Evolutionary conservation across 1,284 basidiomycete species (phyloP), one percentile per base, ranked within the genome.

Genomic region (Irpex sp.): DNA sequence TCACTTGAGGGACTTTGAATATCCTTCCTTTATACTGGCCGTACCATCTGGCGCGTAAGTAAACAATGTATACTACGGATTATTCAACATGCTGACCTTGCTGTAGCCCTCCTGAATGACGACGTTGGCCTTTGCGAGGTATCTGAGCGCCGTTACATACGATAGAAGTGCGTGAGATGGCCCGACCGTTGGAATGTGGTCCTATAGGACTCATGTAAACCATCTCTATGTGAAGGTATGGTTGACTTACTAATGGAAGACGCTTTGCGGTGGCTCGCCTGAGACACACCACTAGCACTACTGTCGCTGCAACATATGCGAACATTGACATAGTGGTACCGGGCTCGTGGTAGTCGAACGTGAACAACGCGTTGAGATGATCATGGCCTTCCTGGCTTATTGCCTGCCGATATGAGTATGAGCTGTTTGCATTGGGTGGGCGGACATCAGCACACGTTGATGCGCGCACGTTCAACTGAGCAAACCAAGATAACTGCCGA

Each of bases 91-190:
- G n/a, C 55, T 35, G 13, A 57, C 55, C 55, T 57, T 9, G 19
- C 19, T 15, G 35, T 57, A 57, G 8, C 55, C 55, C 26, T 37
- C 31, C 31, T 57, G 31, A 37, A 57, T 33, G 1, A 57, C 55
- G 26, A 57, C 55, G 19, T 57, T 57, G 55, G n/a, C 31, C 55
- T 57, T 57, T 33, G 26, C 26, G 26, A 57, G 55, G 55, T 57
- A 57, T 37, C 36, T 17, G 19, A 57, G 15, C 13, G 55, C 26
- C 11, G 55, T 57, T 11, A 57, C 11, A 19, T 11, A 57, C 19
- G 55, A 35, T 13, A 37, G 19, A 37, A 57, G 31, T 35, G 9
- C 36, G 33, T 57, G 36, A 9, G 26, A n/a, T 15, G 55, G 35
- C 8, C 55, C 55, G 9, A 35, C 55, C 11, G 55, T 37, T 31